Conservation (phyloP, 306 rosid species). For the Cicer bijugum region DNA sequence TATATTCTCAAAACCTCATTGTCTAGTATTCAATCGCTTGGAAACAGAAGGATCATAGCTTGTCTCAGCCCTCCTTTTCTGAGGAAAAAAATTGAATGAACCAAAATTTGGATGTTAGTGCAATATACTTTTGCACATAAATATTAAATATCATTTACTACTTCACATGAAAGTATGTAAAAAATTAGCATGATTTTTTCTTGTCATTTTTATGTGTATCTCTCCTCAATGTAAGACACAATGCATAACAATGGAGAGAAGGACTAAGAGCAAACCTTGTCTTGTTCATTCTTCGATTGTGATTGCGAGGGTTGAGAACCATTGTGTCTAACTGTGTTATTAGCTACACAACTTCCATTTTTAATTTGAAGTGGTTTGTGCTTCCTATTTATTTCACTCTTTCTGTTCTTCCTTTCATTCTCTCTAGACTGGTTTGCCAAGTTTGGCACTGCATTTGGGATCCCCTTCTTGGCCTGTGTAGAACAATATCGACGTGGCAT, state of each 20-base stretch:
- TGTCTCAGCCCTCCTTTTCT: conserved; percentile 48
- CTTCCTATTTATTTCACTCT: conserved; percentile 24
- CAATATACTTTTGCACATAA: conserved; percentile 21
- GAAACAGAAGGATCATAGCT: conserved; percentile 42
- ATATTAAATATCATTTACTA: conserved; percentile 8
- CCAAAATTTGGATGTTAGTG: not conserved
- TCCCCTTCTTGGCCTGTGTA: conserved; percentile 34
- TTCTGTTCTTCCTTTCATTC: conserved; percentile 31
- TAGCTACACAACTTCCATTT: conserved; percentile 51
- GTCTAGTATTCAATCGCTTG: conserved; percentile 43
- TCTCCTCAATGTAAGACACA: not conserved
- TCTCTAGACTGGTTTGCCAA: conserved; percentile 28
- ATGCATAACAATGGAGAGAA: conserved; percentile 12
- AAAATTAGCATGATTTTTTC: not conserved
- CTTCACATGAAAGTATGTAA: not conserved
- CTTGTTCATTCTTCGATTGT: conserved; percentile 39
- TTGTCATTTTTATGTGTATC: not conserved
- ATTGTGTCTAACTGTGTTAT: conserved; percentile 26
- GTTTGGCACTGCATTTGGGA: conserved; percentile 34
- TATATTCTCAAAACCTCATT: conserved; percentile 2
- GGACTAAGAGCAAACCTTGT: conserved; percentile 43
- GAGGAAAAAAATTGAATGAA: conserved; percentile 8
- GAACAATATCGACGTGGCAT: conserved; percentile 1
- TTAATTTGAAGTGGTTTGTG: conserved; percentile 38
- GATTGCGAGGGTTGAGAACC: conserved; percentile 21